Base-by-base conservation (phyloP, 2,329 filamentous ascomycete genomes). In the Chaetomium sp. region DNA sequence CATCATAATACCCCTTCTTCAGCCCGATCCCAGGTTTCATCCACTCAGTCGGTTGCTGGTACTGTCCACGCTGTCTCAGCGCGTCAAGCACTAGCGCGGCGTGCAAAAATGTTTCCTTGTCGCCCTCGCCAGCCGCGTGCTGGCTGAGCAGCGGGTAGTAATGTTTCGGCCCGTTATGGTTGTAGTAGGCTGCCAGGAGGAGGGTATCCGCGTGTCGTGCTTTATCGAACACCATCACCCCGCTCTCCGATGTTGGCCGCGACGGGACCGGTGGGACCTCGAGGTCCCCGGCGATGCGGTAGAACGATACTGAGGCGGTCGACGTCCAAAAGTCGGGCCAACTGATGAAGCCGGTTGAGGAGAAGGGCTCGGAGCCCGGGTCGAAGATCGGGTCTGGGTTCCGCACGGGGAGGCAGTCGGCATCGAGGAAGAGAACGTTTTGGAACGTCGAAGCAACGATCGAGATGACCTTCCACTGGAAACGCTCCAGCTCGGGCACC, bases 361-460 rank as follows among this genome's bases (percentile, higher is more conserved):
- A 70, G 65, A 78, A 84, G 0, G 79, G 78, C 40, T 79, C 74
- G 1, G 71, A 68, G n/a, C 73, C 52, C 0, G 19, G 48, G 14
- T 47, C 67, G 60, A 84, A 78, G 11, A 84, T 66, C 4, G 66
- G 57, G 10, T 71, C 67, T 0, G 70, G 69, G 49, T 67, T 67
- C 54, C 61, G 59, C 36, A 71, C 56, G 4, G 80, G 79, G 62
- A 82, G 80, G 58, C 73, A 74, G 62, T 83, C 80, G 54, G 78
- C 77, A 62, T 84, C 81, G 63, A 84, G 75, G 67, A 80, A 82
- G 14, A 84, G 70, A 9, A 81, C 73, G 52, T 82, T 74, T 63
- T 82, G 77, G 60, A 82, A 84, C 4, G 79, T 77, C 1, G 80
- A 82, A 59, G 82, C 78, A 2, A 84, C 69, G 14, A 84, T 74